Conservation (phyloP, 257 asterid genomes). For the Gentiana dahurica region DNA sequence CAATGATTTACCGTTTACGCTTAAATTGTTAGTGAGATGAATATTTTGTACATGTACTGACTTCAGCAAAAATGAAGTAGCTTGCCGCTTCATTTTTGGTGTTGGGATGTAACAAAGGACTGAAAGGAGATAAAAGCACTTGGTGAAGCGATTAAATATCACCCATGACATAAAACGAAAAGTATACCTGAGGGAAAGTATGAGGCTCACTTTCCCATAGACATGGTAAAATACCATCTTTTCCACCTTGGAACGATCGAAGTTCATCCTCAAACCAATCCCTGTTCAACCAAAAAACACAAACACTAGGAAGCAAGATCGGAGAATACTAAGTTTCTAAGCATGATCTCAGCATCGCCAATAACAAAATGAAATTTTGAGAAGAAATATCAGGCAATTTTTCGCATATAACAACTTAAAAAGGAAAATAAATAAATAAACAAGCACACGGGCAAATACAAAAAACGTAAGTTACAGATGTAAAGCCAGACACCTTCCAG, state of each 20-base stretch:
- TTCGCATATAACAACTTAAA: too few species aligned
- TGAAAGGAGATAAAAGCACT: too few species aligned
- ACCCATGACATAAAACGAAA: background rate
- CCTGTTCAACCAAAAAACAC: conserved; percentile 29
- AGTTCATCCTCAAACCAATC: conserved; percentile 99
- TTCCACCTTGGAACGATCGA: conserved; percentile 95
- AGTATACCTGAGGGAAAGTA: conserved; percentile 91
- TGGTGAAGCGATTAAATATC: too few species aligned
- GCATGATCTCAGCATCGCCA: background rate
- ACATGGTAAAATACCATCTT: conserved; percentile 87
- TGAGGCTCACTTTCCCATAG: conserved; percentile 92
- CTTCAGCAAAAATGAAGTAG: too few species aligned
- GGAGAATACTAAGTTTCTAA: background rate
- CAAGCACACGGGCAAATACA: too few species aligned
- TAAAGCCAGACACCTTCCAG: conserved; percentile 67
- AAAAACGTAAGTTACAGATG: conserved; percentile 1
- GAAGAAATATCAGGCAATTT: conserved; percentile 11
- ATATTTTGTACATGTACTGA: too few species aligned
- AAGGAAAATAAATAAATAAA: too few species aligned
- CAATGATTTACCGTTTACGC: too few species aligned
- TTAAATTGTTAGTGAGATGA: too few species aligned
- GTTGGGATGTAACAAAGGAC: too few species aligned
- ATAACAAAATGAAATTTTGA: background rate
- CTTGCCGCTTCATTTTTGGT: too few species aligned
- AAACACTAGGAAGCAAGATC: background rate